A percentile compares a stretch with the other conserved stretches of the same genome.
Conservation (phyloP, 2,329 filamentous ascomycete genomes). For the Ophiocordyceps camponoti-leonardi region DNA sequence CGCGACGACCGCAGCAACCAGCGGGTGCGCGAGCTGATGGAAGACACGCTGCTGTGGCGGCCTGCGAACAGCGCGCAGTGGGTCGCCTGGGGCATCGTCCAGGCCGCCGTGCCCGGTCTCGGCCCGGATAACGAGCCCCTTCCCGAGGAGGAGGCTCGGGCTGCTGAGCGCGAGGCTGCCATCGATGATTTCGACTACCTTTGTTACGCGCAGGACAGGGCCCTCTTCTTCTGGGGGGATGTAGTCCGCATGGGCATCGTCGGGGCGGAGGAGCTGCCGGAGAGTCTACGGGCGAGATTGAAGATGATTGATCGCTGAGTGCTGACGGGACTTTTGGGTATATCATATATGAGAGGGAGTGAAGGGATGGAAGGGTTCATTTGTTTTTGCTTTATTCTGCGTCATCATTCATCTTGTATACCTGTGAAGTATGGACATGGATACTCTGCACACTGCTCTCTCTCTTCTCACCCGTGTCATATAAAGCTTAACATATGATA, state of each 20-base stretch:
- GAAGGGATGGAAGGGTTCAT: too few relatives aligned
- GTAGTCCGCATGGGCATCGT: conserved; percentile 62
- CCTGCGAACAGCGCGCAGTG: conserved; percentile 77
- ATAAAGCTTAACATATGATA: too few relatives aligned
- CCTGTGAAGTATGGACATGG: too few relatives aligned
- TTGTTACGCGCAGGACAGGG: conserved; percentile 75
- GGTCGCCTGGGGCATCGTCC: conserved; percentile 93
- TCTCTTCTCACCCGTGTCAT: too few relatives aligned
- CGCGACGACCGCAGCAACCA: conserved; percentile 48
- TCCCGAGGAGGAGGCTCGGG: conserved; percentile 14
- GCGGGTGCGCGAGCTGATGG: conserved; percentile 52
- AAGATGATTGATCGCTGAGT: conserved; percentile 51
- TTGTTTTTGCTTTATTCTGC: too few relatives aligned
- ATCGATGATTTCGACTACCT: conserved; percentile 85
- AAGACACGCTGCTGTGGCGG: conserved; percentile 73
- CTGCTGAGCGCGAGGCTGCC: conserved; percentile 31
- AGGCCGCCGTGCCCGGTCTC: conserved; percentile 70
- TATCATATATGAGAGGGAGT: too few relatives aligned
- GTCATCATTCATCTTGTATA: too few relatives aligned
- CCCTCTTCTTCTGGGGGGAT: conserved; percentile 91
- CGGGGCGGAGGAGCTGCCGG: conserved; percentile 57
- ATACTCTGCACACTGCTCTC: too few relatives aligned
- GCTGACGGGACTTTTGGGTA: too few relatives aligned
- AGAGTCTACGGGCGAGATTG: conserved; percentile 41
- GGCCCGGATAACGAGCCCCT: conserved; percentile 25